These are phyloP conservation scores for Pyrus bretschneideri DNA, from an alignment of 306 rosid species.

Conservation along the genomic window DNA sequence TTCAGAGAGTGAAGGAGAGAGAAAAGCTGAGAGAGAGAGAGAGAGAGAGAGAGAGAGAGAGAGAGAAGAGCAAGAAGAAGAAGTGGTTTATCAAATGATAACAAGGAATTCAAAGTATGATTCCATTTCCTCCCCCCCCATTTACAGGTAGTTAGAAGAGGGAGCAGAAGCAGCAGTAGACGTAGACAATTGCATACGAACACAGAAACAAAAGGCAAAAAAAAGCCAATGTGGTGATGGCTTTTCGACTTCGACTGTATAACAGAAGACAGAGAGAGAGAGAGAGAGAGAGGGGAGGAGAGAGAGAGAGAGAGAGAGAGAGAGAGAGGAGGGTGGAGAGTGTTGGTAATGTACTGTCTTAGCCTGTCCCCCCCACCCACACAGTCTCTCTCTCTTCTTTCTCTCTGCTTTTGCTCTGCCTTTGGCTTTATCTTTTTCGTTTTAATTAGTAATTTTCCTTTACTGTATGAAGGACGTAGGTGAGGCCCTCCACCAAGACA, in stretches of 20 bases:
- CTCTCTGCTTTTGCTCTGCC: slow-evolving; percentile 36
- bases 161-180: slow-evolving; percentile 70
- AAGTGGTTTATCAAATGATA: slow-evolving; percentile 48
- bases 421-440: slow-evolving; percentile 26
- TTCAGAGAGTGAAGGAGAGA: not conserved
- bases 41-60: not conserved
- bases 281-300: slow-evolving; percentile 58
- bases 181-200: slow-evolving; percentile 70
- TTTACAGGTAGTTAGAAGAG: slow-evolving; percentile 75
- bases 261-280: slow-evolving; percentile 27
- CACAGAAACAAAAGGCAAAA: slow-evolving; percentile 71
- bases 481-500: slow-evolving; percentile 75
- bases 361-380: slow-evolving; percentile 47
- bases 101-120: slow-evolving; percentile 77
- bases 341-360: slow-evolving; percentile 72
- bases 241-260: slow-evolving; percentile 48
- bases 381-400: slow-evolving; percentile 25
- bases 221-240: slow-evolving; percentile 58
- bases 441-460: slow-evolving; percentile 35
- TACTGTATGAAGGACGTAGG: slow-evolving; percentile 19
- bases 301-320: slow-evolving; percentile 30
- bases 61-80: not conserved
- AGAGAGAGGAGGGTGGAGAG: slow-evolving; percentile 80
- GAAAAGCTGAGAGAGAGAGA: not conserved
- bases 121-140: slow-evolving; percentile 52